Base-by-base conservation (phyloP, 2,329 filamentous ascomycete species). In the Fusarium anguioides region DNA sequence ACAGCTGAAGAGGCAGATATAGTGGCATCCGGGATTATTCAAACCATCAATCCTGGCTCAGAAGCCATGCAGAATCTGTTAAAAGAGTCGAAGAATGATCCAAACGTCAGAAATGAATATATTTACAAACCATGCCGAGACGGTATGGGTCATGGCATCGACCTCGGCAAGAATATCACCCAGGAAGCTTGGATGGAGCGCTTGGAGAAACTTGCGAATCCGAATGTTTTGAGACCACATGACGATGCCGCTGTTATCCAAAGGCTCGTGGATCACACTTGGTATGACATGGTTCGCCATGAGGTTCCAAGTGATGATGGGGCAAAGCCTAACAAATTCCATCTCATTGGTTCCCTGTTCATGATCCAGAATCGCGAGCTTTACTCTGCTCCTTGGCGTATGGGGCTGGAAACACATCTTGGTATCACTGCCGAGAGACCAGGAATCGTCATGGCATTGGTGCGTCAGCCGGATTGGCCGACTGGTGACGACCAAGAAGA, bases 71-170 rank as follows among this genome's bases (percentile, higher is more conserved):
- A 9, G 10, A 9, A 40, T 6, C 11, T 66, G 12, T 15, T 66
- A 2, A 24, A 4, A 0, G 36, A 66, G 3, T 66, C 57, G 7
- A 31, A 26, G 5, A 23, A 21, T 1, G 42, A 66, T 12, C 29
- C 42, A 1, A 24, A 48, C 1, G 1, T 53, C 15, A 66, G 37
- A 17, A 26, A 37, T 0, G 8, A 20, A 5, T 66, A 58, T 0
- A 56, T 66, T 14, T 66, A 66, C 21, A 66, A 66, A 18, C 62
- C 57, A 11, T 66, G 64, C 3, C 44, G 64, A 1, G 62, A 66
- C 39, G 64, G 64, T 0, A 63, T 62, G 47, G 64, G 64, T 3
- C 33, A 58, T 0, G 64, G 64, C 10, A 56, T 66, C 3, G 42
- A 62, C 4, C 47, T 66, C 3, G 64, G 64, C 0, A 52, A 47